These are phyloP conservation scores for Coemansia sp. DNA, from an alignment of 192 early-diverging fungal genomes.

Conservation along the genomic window DNA sequence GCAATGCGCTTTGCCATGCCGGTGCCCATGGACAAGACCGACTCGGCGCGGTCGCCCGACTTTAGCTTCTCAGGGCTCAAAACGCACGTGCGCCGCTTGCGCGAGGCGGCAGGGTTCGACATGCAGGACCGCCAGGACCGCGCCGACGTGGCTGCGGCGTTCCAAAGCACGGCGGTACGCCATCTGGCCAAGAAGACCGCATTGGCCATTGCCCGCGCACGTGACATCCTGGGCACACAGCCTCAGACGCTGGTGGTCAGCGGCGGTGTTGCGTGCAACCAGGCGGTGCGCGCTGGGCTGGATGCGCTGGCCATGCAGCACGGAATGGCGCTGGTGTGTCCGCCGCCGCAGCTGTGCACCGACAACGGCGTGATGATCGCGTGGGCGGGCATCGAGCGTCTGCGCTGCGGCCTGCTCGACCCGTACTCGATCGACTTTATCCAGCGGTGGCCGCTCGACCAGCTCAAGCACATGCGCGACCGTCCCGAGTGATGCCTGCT, in stretches of 20 bases:
- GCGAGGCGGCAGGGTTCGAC: conserved; percentile 33
- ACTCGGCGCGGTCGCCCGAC: conserved; percentile 50
- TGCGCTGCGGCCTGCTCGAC: conserved; percentile 63
- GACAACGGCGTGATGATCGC: conserved; percentile 88
- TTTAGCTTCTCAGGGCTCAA: conserved; percentile 81
- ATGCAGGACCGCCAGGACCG: conserved; percentile 26
- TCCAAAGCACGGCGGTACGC: conserved; percentile 60
- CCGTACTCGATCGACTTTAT: conserved; percentile 70
- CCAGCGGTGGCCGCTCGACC: conserved; percentile 73
- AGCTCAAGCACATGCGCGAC: conserved; percentile 49
- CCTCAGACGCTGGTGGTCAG: conserved; percentile 65
- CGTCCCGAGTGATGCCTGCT: not conserved
- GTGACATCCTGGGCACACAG: conserved; percentile 14
- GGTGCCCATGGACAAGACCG: conserved; percentile 65
- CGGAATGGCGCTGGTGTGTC: conserved; percentile 62
- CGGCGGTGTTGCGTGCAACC: conserved; percentile 79
- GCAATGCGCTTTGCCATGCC: conserved; percentile 49
- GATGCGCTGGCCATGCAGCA: conserved; percentile 42
- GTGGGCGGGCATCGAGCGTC: conserved; percentile 77
- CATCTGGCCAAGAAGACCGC: conserved; percentile 68
- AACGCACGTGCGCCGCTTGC: conserved; percentile 60
- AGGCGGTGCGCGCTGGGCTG: conserved; percentile 55
- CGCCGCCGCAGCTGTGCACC: conserved; percentile 74
- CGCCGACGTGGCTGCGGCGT: conserved; percentile 71
- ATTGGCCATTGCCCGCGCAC: conserved; percentile 58